Conservation (phyloP, 139 green algal species). For the Monoraphidium neglectum region DNA sequence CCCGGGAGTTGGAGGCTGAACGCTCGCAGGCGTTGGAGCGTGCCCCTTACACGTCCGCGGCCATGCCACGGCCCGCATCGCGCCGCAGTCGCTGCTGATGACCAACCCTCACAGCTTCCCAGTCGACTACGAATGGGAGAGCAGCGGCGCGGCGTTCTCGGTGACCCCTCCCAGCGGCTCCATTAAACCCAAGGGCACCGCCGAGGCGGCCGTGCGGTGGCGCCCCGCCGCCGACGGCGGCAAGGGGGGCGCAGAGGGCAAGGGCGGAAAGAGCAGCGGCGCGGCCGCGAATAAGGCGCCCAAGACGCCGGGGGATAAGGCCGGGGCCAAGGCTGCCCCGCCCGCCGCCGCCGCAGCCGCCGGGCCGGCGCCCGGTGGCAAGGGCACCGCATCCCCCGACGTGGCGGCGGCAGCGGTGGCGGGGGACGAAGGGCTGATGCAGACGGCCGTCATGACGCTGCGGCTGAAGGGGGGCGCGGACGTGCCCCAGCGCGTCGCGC, state of each 20-base stretch:
- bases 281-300: background rate
- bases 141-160: conserved; percentile 35
- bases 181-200: conserved; percentile 40
- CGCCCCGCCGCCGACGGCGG: background rate
- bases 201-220: too few species aligned
- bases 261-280: background rate
- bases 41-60: too few species aligned
- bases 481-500: conserved; percentile 7
- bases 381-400: too few species aligned
- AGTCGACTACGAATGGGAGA: conserved; percentile 55
- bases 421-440: too few species aligned
- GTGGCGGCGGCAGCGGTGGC: too few species aligned
- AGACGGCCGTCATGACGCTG: background rate
- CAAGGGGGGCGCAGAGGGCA: background rate
- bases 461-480: background rate
- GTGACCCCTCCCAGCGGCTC: conserved; percentile 38
- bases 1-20: too few species aligned
- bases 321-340: too few species aligned
- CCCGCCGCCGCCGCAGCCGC: too few species aligned
- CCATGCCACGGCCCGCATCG: too few species aligned
- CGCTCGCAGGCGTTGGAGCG: too few species aligned
- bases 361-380: too few species aligned
- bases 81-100: conserved; percentile 51
- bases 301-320: too few species aligned
- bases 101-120: conserved; percentile 69